These are phyloP conservation scores for Tetrahymena thermophila DNA, from an alignment of 73 alveolate genomes.

Conservation along the genomic window DNA sequence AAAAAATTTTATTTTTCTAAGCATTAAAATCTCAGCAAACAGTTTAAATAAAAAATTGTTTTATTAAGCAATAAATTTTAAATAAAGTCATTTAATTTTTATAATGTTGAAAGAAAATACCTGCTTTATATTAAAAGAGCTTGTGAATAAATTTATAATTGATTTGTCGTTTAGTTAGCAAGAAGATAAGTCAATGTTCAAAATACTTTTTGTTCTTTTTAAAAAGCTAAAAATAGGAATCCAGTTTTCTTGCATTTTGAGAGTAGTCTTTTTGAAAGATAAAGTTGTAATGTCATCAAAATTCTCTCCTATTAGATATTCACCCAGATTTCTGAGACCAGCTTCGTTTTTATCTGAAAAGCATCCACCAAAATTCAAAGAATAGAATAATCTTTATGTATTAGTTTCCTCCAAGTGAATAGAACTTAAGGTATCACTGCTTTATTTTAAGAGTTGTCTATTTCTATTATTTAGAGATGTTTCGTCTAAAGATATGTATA, in stretches of 20 bases:
- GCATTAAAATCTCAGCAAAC: no score
- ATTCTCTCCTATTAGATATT: neutral
- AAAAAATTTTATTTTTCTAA: no score
- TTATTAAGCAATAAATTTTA: no score
- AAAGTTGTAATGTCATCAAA: neutral
- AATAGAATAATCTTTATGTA: neutral
- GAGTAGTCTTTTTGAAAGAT: neutral
- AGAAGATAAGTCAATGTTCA: neutral
- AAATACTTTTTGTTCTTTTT: neutral
- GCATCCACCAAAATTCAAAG: neutral
- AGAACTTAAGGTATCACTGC: neutral
- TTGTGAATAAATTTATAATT: neutral
- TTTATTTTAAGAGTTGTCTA: neutral
- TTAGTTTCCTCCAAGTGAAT: neutral
- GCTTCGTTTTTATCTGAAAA: neutral
- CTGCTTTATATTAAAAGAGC: neutral
- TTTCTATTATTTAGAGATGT: neutral
- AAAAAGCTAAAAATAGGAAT: neutral
- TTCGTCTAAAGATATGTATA: neutral
- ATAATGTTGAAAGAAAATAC: no score
- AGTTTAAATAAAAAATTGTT: no score
- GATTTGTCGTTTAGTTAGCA: neutral
- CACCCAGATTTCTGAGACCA: neutral
- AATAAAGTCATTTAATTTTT: no score
- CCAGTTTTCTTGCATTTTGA: neutral